phyloP scores from a whole-genome alignment of 139 green algal species.

The Auxenochlorella protothecoides region DNA sequence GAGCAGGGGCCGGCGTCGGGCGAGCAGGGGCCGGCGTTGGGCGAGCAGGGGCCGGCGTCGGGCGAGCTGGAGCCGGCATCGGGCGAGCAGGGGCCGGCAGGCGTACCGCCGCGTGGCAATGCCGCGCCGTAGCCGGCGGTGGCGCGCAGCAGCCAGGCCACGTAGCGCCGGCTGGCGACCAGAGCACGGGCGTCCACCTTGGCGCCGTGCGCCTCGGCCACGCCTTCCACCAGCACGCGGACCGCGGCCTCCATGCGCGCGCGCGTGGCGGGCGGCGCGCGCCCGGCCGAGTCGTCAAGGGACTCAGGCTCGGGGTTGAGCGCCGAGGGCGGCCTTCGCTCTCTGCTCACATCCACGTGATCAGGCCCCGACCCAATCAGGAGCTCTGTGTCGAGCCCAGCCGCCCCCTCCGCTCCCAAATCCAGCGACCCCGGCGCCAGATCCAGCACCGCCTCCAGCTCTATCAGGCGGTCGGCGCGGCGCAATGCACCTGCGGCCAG shows the following conservation, averaged over 20 bases:
- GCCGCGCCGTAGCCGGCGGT: slow-evolving; percentile 51
- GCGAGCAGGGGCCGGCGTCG: too few species aligned
- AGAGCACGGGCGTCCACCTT: neutral
- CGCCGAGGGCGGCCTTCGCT: too few species aligned
- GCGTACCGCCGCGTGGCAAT: neutral
- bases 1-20: too few species aligned
- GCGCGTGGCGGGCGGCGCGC: neutral
- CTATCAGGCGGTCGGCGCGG: slow-evolving; percentile 13
- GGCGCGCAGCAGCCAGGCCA: slow-evolving; percentile 38
- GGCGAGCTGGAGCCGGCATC: too few species aligned
- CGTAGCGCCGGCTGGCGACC: slow-evolving; percentile 34
- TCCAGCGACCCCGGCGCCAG: neutral
- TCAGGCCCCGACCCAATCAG: too few species aligned
- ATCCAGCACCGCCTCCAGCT: slow-evolving; percentile 41
- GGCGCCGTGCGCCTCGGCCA: slow-evolving; percentile 1
- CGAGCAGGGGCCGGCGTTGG: too few species aligned
- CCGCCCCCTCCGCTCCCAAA: neutral
- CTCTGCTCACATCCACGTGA: too few species aligned
- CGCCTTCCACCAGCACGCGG: neutral
- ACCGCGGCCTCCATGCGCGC: slow-evolving; percentile 7
- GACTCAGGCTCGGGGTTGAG: too few species aligned
- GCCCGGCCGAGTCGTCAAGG: too few species aligned
- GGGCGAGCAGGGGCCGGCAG: neutral
- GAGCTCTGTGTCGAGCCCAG: neutral
- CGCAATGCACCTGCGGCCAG: too few species aligned